These are phyloP conservation scores for Pulveroboletus ravenelii DNA, from an alignment of 768 basidiomycete genomes.

Conservation along the genomic window DNA sequence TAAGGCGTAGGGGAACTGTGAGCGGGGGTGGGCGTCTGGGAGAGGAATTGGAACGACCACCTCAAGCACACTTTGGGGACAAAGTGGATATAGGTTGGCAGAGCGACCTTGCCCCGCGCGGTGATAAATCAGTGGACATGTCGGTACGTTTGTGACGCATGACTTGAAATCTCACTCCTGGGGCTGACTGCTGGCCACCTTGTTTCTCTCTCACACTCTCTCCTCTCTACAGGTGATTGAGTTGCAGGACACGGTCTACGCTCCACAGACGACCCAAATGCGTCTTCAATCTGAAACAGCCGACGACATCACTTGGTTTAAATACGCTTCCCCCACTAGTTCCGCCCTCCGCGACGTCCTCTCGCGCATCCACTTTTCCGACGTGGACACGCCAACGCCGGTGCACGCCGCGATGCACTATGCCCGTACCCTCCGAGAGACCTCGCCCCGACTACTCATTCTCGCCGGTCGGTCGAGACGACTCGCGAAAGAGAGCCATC, in stretches of 20 bases:
- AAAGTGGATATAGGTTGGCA: background rate
- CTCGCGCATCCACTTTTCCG: constrained; percentile 62
- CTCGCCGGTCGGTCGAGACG: constrained; percentile 72
- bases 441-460: constrained; percentile 46
- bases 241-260: constrained; percentile 70
- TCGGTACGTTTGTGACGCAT: constrained; percentile 7
- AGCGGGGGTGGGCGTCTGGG: background rate
- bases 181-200: background rate
- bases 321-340: constrained; percentile 39
- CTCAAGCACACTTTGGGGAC: constrained; percentile 22
- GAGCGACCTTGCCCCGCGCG: background rate
- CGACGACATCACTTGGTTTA: constrained; percentile 72
- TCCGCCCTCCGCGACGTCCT: constrained; percentile 33
- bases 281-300: constrained; percentile 78
- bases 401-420: constrained; percentile 51
- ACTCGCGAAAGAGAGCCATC: constrained; percentile 69
- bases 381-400: constrained; percentile 47
- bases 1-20: constrained; percentile 45
- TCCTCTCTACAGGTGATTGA: constrained; percentile 26
- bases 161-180: background rate
- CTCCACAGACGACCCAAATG: constrained; percentile 55
- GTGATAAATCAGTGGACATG: background rate
- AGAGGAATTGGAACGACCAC: constrained; percentile 18
- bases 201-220: background rate
- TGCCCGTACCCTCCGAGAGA: constrained; percentile 30